A percentile compares a stretch with the other conserved stretches of the same genome.
Evolutionary conservation across 1,139 yeast genomes (phyloP).

Genomic region (Saccharomyces pastorianus): DNA sequence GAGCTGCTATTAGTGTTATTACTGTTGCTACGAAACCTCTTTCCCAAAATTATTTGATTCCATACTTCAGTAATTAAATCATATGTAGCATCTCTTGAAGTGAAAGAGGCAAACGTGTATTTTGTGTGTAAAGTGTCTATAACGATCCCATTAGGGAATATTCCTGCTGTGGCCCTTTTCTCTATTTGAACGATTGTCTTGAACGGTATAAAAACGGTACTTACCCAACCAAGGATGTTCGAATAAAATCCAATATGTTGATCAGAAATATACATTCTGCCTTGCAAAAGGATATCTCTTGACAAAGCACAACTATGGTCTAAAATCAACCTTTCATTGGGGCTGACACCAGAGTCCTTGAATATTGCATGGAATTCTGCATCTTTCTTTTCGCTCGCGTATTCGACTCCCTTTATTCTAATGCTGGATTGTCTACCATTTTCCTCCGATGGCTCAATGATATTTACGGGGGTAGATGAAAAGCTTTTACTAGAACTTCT

Average conservation of each 20-base stretch:
- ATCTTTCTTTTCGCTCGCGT: conserved; percentile 41
- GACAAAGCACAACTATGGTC: conserved; percentile 68
- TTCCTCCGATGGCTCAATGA: conserved; percentile 12
- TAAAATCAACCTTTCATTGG: conserved; percentile 47
- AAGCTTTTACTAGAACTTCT: conserved; percentile 2
- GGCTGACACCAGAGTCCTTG: conserved; percentile 41
- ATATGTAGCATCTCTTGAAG: conserved; percentile 59
- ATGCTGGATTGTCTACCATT: conserved; percentile 8
- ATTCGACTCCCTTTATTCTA: conserved; percentile 27
- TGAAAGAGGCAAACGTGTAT: conserved; percentile 63
- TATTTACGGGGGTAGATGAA: conserved; percentile 11
- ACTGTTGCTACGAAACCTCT: conserved; percentile 16
- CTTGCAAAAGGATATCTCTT: conserved; percentile 65
- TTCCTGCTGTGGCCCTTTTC: conserved; percentile 62
- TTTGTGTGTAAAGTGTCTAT: conserved; percentile 63
- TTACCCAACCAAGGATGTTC: conserved; percentile 67
- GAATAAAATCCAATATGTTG: conserved; percentile 59
- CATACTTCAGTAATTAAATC: conserved; percentile 55
- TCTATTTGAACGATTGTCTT: conserved; percentile 65
- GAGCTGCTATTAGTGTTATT: not conserved
- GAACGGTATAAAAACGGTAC: conserved; percentile 54
- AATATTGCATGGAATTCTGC: conserved; percentile 56
- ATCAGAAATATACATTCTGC: conserved; percentile 56
- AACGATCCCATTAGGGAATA: conserved; percentile 69
- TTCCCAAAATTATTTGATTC: conserved; percentile 36